Evolutionary conservation across 2,329 filamentous ascomycete genomes (phyloP), one percentile per base, ranked within the genome.

Genomic region (Fusarium heterosporum): DNA sequence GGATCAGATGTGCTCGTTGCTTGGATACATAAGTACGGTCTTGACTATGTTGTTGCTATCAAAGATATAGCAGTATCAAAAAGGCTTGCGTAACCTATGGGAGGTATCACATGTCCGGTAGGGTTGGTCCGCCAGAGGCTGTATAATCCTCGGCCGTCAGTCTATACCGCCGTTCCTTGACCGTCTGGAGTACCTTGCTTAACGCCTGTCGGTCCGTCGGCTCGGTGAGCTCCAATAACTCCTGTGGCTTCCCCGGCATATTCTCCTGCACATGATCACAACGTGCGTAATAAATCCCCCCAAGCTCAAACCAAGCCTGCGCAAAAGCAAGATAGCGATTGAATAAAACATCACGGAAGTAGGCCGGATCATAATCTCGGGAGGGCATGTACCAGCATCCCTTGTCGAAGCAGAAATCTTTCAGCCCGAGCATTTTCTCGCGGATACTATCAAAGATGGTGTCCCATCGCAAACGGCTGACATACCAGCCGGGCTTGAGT

Each of bases 371-470:
- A 3, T 2, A 10, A 14, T 19, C 8, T 25, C 55, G 30, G 8
- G 22, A 59, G 28, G 17, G 47, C 6, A 0, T 4, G 1, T 4
- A 1, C 34, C 46, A 47, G 4, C 6, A 3, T 1, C 3, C 9
- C 8, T 3, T n/a, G 6, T 14, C 17, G 22, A 55, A 61, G 3
- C 4, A 28, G 30, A 62, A 61, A 13, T 48, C 34, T 0, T 1
- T 22, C 2, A 62, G 29, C 0, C 0, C 0, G 1, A 41, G 48
- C 2, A 75, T 34, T 1, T 30, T 25, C 4, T 42, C 25, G 6
- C 48, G 52, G 10, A 75, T 69, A 3, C 41, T 30, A 32, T 72
- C 56, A 28, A 74, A 73, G 3, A 74, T 9, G 3, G 25, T n/a
- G 7, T 63, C 61, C 72, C 73, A 75, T 4, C 68, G 60, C 0